Evolutionary conservation across 768 basidiomycete genomes (phyloP), one percentile per base, ranked within the genome.

Genomic region (Candolleomyces eurysporus): DNA sequence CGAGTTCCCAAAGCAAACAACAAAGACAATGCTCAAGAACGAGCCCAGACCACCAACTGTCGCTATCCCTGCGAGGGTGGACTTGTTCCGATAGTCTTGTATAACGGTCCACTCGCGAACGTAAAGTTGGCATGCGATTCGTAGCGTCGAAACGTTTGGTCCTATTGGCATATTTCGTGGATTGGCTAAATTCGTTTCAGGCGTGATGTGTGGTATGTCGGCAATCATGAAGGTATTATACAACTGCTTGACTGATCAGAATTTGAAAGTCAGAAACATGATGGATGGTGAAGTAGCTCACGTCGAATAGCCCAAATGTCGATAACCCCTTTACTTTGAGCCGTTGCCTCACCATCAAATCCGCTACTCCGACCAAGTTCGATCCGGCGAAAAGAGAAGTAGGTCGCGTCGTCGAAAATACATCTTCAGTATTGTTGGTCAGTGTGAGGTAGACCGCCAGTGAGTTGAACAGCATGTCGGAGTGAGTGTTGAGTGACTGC

Each of bases 21-120:
- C 56, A 45, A 72, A 69, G 1, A 69, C 31, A 2, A 66, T 69
- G 45, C 63, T 61, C 3, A 71, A n/a, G 42, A 63, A 66, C 3
- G 67, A 60, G 66, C 67, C 69, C 21, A 72, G 50, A 60, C 71
- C 71, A 52, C 71, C 71, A 26, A 69, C 56, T 14, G 50, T 56
- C 1, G 69, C 58, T 39, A 71, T 58, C 7, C 71, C 69, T 5
- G 21, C 61, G 13, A 65, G 52, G 31, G 70, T 52, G 1, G 71
- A 58, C 16, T 63, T 59, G 45, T 62, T 65, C 32, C 67, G 57
- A 22, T 56, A 62, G 17, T 70, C 67, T 39, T 66, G 57, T 6
- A 65, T 10, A 16, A 72, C 30, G 7, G 17, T 60, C 39, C 53
- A 54, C 32, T 68, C 68, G n/a, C 60, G 57, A 6, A 59, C 11